A percentile compares a stretch with the other conserved stretches of the same genome.
Conservation (phyloP, 2,329 filamentous ascomycete species). For the Cytospora paraplurivora region DNA sequence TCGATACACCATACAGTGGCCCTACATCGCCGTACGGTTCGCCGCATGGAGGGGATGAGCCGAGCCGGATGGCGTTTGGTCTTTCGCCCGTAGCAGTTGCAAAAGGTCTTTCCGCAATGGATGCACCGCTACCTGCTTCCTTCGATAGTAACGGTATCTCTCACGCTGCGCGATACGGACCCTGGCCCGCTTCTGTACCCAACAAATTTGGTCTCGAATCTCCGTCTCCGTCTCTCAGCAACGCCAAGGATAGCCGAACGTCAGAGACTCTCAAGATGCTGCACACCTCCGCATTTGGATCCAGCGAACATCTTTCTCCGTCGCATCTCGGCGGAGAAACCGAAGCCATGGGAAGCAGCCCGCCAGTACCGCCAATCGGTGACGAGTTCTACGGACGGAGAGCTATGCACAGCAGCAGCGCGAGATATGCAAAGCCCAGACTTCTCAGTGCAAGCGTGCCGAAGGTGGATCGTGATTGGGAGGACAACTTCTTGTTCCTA, state of each 20-base stretch:
- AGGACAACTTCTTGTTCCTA: slow-evolving; percentile 69
- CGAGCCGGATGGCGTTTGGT: slow-evolving; percentile 64
- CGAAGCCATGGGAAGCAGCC: slow-evolving; percentile 47
- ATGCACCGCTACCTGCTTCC: slow-evolving; percentile 88
- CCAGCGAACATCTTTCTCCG: slow-evolving; percentile 56
- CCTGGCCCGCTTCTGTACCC: slow-evolving; percentile 89
- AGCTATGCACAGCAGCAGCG: slow-evolving; percentile 65
- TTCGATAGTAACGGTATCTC: slow-evolving; percentile 97
- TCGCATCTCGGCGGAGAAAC: slow-evolving; percentile 38
- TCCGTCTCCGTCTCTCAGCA: slow-evolving; percentile 72
- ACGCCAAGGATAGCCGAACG: slow-evolving; percentile 60
- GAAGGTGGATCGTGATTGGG: slow-evolving; percentile 65
- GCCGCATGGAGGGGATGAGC: slow-evolving; percentile 70
- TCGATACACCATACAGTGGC: slow-evolving; percentile 61
- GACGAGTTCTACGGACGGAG: slow-evolving; percentile 71
- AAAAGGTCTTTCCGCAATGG: slow-evolving; percentile 80
- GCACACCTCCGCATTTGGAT: slow-evolving; percentile 69
- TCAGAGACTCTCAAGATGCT: slow-evolving; percentile 66
- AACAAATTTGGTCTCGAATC: slow-evolving; percentile 89
- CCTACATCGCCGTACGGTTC: slow-evolving; percentile 73
- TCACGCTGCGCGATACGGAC: slow-evolving; percentile 84
- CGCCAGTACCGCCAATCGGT: slow-evolving; percentile 52
- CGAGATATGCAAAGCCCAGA: slow-evolving; percentile 65
- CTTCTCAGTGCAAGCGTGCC: slow-evolving; percentile 69
- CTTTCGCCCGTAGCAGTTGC: slow-evolving; percentile 73